Percentiles rank a stretch among this genome's conserved stretches.
These are phyloP conservation scores for Platanthera guangdongensis DNA, from an alignment of 106 monocot genomes.

Conservation along the genomic window DNA sequence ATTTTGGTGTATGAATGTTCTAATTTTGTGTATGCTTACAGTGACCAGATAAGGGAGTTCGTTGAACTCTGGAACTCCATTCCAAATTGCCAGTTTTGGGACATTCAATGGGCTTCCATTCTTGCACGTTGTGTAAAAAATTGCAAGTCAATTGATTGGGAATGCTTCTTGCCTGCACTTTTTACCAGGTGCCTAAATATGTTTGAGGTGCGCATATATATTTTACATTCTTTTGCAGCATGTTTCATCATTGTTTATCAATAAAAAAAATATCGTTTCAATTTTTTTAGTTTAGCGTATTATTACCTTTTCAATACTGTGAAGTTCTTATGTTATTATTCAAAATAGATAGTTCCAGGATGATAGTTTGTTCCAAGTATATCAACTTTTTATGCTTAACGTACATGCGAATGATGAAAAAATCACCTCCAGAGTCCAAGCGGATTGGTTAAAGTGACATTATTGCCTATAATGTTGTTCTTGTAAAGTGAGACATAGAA, in stretches of 20 bases:
- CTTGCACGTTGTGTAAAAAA: constrained; percentile 74
- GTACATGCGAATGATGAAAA: background rate
- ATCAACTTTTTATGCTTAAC: background rate
- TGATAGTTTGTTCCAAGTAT: background rate
- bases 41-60: constrained; percentile 69
- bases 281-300: background rate
- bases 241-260: background rate
- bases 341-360: background rate
- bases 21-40: constrained; percentile 15
- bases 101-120: constrained; percentile 83
- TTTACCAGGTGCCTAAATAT: constrained; percentile 79
- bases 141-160: constrained; percentile 80
- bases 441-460: no score
- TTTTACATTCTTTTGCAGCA: background rate
- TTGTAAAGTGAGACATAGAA: no score
- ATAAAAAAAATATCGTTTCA: background rate
- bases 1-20: constrained; percentile 2
- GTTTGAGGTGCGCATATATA: constrained; percentile 67
- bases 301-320: background rate
- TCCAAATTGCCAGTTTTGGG: constrained; percentile 97
- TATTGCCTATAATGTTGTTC: no score
- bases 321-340: constrained; percentile 2
- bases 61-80: constrained; percentile 69
- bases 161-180: constrained; percentile 57
- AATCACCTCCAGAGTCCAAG: no score